Evolutionary conservation across 2,329 filamentous ascomycete species (phyloP).

Genomic region (Penicillium sp.): DNA sequence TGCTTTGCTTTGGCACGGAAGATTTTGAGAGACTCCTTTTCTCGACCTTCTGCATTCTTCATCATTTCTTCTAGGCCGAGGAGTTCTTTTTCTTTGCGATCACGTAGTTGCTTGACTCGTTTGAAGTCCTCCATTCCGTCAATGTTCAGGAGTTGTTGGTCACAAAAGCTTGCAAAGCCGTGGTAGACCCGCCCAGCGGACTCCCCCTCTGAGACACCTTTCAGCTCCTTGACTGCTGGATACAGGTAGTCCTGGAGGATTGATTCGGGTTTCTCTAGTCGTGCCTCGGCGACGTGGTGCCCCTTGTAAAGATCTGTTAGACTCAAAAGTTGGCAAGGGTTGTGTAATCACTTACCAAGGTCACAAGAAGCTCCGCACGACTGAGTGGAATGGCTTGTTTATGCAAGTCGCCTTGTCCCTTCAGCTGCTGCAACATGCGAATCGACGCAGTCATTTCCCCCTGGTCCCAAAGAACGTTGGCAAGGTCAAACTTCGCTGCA

Average conservation of each 20-base stretch:
- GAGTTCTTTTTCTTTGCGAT: conserved; percentile 82
- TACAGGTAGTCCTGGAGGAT: conserved; percentile 87
- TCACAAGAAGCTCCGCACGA: conserved; percentile 80
- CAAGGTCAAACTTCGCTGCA: conserved; percentile 78
- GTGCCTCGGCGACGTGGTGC: conserved; percentile 85
- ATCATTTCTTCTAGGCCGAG: conserved; percentile 70
- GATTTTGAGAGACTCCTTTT: conserved; percentile 64
- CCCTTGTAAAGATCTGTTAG: conserved; percentile 56
- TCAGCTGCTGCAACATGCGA: conserved; percentile 79
- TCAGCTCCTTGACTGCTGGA: conserved; percentile 82
- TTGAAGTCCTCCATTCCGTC: conserved; percentile 84
- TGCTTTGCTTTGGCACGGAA: conserved; percentile 75
- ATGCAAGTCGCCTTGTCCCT: conserved; percentile 65
- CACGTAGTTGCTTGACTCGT: conserved; percentile 77
- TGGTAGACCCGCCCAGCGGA: conserved; percentile 90
- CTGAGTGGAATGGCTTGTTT: conserved; percentile 75
- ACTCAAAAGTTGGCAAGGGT: background rate
- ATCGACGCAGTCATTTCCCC: conserved; percentile 90
- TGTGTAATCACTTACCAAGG: conserved; percentile 61
- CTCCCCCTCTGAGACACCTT: conserved; percentile 67
- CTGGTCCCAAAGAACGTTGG: conserved; percentile 91
- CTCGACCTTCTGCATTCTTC: conserved; percentile 54
- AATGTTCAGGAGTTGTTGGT: conserved; percentile 87
- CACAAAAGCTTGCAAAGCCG: conserved; percentile 93
- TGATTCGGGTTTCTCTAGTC: conserved; percentile 85